phyloP scores from a whole-genome alignment of 805 yeast genomes.

The Alloascoidea africana region DNA sequence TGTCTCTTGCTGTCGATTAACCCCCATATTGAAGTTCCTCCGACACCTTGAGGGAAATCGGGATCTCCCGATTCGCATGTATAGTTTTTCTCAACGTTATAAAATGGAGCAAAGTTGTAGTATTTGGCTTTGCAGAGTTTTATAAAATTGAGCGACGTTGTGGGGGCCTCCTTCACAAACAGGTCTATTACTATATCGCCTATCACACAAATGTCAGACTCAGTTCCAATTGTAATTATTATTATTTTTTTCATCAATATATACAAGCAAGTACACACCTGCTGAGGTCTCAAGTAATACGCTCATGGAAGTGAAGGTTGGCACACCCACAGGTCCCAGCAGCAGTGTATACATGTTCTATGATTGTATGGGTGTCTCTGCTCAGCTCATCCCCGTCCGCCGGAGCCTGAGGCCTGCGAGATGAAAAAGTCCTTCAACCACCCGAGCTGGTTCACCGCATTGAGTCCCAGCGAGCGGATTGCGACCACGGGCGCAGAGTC shows the following conservation, averaged over 20 bases:
- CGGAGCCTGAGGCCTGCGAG: slow-evolving; percentile 32
- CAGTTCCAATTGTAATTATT: slow-evolving; percentile 2
- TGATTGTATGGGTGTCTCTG: no score
- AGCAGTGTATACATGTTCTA: no score
- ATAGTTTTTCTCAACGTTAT: slow-evolving; percentile 24
- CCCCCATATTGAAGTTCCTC: slow-evolving; percentile 20
- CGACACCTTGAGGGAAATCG: slow-evolving; percentile 21
- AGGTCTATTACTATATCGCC: slow-evolving; percentile 42
- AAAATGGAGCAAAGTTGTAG: slow-evolving; percentile 36
- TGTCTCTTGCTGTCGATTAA: slow-evolving; percentile 11
- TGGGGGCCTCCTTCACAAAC: slow-evolving; percentile 18
- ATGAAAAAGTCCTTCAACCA: slow-evolving; percentile 60
- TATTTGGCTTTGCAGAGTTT: slow-evolving; percentile 36
- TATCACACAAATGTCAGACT: slow-evolving; percentile 7
- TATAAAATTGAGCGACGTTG: slow-evolving; percentile 30
- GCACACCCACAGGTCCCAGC: no score
- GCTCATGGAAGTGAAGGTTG: slow-evolving; percentile 21
- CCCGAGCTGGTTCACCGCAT: slow-evolving; percentile 44
- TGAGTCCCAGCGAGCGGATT: slow-evolving; percentile 63
- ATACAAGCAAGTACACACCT: slow-evolving; percentile 12
- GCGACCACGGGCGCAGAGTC: slow-evolving; percentile 62
- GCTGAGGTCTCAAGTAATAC: slow-evolving; percentile 24
- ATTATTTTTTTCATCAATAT: neutral
- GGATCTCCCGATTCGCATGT: slow-evolving; percentile 34
- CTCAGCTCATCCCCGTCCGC: no score